A percentile compares a stretch with the other conserved stretches of the same genome.
Evolutionary conservation across 805 yeast species (phyloP).

Genomic region (Yarrowia phangngaensis): DNA sequence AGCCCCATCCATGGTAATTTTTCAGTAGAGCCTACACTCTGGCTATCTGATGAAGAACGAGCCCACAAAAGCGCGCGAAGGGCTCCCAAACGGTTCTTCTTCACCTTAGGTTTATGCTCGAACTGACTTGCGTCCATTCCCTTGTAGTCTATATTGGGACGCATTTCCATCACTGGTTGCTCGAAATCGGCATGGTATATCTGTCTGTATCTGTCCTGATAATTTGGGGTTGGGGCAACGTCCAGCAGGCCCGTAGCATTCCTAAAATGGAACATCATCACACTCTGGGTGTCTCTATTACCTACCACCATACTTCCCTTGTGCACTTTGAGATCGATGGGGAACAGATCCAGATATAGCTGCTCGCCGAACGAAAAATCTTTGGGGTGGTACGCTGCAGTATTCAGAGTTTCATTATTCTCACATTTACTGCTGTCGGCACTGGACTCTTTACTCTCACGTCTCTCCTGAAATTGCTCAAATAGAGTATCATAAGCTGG

Average conservation of each 20-base stretch:
- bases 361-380: slow-evolving; percentile 29
- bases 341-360: slow-evolving; percentile 44
- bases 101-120: slow-evolving; percentile 8
- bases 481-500: slow-evolving; percentile 67
- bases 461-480: slow-evolving; percentile 6
- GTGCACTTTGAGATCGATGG: slow-evolving; percentile 56
- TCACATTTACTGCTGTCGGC: not conserved
- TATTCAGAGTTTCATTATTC: slow-evolving; percentile 9
- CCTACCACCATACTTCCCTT: slow-evolving; percentile 78
- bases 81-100: slow-evolving; percentile 7
- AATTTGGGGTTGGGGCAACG: slow-evolving; percentile 46
- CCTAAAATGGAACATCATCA: slow-evolving; percentile 59
- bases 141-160: slow-evolving; percentile 66
- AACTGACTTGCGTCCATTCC: slow-evolving; percentile 32
- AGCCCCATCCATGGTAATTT: slow-evolving; percentile 68
- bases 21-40: not conserved
- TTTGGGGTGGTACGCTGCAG: slow-evolving; percentile 12
- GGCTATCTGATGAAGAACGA: slow-evolving; percentile 1
- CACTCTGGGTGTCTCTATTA: slow-evolving; percentile 68
- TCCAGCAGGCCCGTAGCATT: slow-evolving; percentile 58
- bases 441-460: not conserved
- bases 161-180: slow-evolving; percentile 56
- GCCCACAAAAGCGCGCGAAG: slow-evolving; percentile 13
- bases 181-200: slow-evolving; percentile 46
- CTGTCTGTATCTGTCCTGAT: slow-evolving; percentile 56